phyloP scores from a whole-genome alignment of 2,329 filamentous ascomycete genomes.

The Penicillium freii region DNA sequence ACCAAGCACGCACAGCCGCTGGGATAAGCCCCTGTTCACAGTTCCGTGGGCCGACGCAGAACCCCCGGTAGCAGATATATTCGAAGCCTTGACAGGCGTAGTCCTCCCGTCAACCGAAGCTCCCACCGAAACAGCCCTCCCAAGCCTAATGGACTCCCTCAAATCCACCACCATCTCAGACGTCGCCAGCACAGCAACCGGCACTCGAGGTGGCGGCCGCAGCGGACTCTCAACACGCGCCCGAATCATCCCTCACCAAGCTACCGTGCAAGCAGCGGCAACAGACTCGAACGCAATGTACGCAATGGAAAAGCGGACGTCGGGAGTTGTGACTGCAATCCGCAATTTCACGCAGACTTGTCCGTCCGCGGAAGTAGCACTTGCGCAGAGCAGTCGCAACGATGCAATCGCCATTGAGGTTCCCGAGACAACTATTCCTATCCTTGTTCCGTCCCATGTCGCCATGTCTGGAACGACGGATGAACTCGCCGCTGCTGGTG shows the following conservation, averaged over 20 bases:
- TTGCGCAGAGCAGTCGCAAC: conserved; percentile 29
- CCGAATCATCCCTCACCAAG: conserved; percentile 43
- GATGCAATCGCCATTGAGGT: conserved; percentile 38
- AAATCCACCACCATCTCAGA: conserved; percentile 25
- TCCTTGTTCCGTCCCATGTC: conserved; percentile 42
- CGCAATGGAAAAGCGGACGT: conserved; percentile 44
- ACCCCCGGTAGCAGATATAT: conserved; percentile 60
- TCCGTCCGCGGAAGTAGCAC: conserved; percentile 38
- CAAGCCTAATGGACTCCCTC: conserved; percentile 20
- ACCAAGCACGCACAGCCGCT: conserved; percentile 63
- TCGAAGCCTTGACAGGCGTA: conserved; percentile 53
- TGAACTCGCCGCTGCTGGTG: conserved; percentile 43
- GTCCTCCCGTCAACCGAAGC: conserved; percentile 27
- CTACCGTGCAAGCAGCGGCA: conserved; percentile 42
- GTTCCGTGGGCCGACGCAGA: conserved; percentile 56
- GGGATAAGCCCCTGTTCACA: conserved; percentile 66
- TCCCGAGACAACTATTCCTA: conserved; percentile 28
- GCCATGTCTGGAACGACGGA: conserved; percentile 41
- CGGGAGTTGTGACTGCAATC: conserved; percentile 43
- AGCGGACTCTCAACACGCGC: conserved; percentile 20
- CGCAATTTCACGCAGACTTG: conserved; percentile 41
- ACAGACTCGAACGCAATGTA: conserved; percentile 45
- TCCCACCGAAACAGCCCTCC: conserved; percentile 11
- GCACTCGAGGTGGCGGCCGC: conserved; percentile 15
- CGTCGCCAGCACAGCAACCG: conserved; percentile 30